A percentile compares a stretch with the other conserved stretches of the same genome.
phyloP scores from a whole-genome alignment of 352 stramenopile species.

The Globisporangium middletonii region DNA sequence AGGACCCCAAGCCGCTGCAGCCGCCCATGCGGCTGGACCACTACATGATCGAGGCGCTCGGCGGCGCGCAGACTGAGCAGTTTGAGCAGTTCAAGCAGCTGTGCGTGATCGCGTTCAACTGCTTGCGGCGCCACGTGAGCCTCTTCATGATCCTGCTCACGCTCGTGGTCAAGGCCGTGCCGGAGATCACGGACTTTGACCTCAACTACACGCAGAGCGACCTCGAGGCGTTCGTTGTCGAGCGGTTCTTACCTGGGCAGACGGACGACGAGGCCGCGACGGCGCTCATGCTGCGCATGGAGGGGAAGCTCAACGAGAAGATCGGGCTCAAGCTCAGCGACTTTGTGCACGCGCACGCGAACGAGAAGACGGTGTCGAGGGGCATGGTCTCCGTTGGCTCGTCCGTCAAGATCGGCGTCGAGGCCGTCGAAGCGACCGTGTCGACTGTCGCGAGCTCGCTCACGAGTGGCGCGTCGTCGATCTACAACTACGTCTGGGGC shows the following conservation, averaged over 20 bases:
- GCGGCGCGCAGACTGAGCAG: conserved; percentile 67
- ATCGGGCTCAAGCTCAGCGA: conserved; percentile 83
- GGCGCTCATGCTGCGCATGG: conserved; percentile 77
- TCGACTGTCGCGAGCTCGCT: conserved; percentile 76
- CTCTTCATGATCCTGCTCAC: conserved; percentile 86
- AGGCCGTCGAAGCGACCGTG: conserved; percentile 63
- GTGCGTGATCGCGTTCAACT: conserved; percentile 87
- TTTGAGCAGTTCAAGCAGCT: conserved; percentile 85
- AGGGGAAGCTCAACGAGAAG: conserved; percentile 83
- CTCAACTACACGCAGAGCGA: conserved; percentile 84
- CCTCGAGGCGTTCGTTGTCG: conserved; percentile 77
- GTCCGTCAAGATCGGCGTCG: conserved; percentile 77
- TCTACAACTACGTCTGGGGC: conserved; percentile 87
- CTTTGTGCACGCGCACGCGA: conserved; percentile 81
- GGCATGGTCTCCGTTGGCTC: conserved; percentile 74
- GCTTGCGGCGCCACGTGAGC: conserved; percentile 76
- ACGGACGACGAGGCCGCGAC: conserved; percentile 77
- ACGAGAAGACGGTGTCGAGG: conserved; percentile 83
- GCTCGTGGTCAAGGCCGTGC: conserved; percentile 73
- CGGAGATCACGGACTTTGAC: conserved; percentile 82
- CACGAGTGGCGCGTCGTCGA: conserved; percentile 64
- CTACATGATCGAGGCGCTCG: conserved; percentile 84
- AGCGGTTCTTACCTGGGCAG: conserved; percentile 77
- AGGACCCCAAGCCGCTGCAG: conserved; percentile 97
- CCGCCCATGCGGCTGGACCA: conserved; percentile 96